phyloP scores from a whole-genome alignment of 768 basidiomycete species.

The Lepiota subincarnata region DNA sequence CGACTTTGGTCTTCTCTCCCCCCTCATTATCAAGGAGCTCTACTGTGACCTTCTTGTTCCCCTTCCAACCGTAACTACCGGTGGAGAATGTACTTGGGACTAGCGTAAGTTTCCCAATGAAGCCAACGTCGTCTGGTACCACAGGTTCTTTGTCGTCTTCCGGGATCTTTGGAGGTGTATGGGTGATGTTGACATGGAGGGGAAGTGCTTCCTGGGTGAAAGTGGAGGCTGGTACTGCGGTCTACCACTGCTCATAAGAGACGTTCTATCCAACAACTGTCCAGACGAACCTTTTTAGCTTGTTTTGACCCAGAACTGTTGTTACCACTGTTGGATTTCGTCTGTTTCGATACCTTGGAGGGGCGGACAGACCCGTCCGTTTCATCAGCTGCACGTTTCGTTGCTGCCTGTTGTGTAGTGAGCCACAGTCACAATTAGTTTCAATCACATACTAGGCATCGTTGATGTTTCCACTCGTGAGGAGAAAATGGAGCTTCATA shows the following conservation, averaged over 20 bases:
- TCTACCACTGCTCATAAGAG: slow-evolving; percentile 14
- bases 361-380: no score
- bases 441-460: no score
- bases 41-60: slow-evolving; percentile 59
- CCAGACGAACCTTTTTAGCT: no score
- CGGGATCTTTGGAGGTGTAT: slow-evolving; percentile 45
- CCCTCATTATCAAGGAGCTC: slow-evolving; percentile 52
- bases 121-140: slow-evolving; percentile 50
- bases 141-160: slow-evolving; percentile 19
- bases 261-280: no score
- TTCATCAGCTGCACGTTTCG: no score
- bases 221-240: slow-evolving; percentile 39
- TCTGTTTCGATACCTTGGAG: no score
- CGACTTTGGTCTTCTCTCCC: slow-evolving; percentile 59
- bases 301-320: no score
- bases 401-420: no score
- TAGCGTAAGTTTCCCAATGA: slow-evolving; percentile 53
- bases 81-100: slow-evolving; percentile 60
- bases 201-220: slow-evolving; percentile 70
- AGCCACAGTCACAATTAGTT: no score
- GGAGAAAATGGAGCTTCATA: no score
- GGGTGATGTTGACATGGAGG: slow-evolving; percentile 62
- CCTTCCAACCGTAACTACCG: slow-evolving; percentile 86
- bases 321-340: no score
- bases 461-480: no score